Conservation (phyloP, 768 basidiomycete genomes). For the Psilocybe cubensis region DNA sequence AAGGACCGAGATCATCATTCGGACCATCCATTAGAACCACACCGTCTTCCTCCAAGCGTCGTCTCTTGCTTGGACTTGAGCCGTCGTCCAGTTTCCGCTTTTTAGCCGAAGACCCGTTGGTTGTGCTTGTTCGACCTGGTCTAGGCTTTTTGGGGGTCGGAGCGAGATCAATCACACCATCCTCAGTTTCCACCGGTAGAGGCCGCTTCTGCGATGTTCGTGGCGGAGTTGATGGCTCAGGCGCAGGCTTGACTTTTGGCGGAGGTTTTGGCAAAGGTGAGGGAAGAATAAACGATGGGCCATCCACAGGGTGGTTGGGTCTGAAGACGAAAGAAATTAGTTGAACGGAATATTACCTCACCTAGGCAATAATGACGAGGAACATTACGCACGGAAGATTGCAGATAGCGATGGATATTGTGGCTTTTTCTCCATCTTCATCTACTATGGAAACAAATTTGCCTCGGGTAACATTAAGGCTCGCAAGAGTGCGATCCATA, state of each 20-base stretch:
- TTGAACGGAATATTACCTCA: neutral
- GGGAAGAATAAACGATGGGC: constrained; percentile 63
- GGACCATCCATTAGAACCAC: constrained; percentile 65
- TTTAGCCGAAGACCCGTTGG: constrained; percentile 7
- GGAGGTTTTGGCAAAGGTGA: constrained; percentile 63
- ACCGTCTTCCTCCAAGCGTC: constrained; percentile 74
- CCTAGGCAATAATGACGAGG: neutral
- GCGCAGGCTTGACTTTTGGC: constrained; percentile 40
- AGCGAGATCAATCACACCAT: constrained; percentile 55
- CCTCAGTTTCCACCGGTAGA: constrained; percentile 56
- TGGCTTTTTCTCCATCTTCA: constrained; percentile 79
- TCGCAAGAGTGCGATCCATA: constrained; percentile 75
- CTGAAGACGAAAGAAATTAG: constrained; percentile 33
- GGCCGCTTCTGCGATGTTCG: constrained; percentile 55
- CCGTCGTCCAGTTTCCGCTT: constrained; percentile 27
- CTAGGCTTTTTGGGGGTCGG: constrained; percentile 61
- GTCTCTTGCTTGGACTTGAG: constrained; percentile 64
- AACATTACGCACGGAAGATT: constrained; percentile 67
- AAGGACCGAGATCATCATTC: constrained; percentile 38
- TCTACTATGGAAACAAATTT: constrained; percentile 90
- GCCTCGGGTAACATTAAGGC: constrained; percentile 77
- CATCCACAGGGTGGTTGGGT: constrained; percentile 56
- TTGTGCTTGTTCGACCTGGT: constrained; percentile 18
- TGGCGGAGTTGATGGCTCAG: constrained; percentile 45
- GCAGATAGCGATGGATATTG: constrained; percentile 72